Evolutionary conservation across 495 filamentous ascomycete genomes (phyloP).

Genomic region (Podospora fimiseda): DNA sequence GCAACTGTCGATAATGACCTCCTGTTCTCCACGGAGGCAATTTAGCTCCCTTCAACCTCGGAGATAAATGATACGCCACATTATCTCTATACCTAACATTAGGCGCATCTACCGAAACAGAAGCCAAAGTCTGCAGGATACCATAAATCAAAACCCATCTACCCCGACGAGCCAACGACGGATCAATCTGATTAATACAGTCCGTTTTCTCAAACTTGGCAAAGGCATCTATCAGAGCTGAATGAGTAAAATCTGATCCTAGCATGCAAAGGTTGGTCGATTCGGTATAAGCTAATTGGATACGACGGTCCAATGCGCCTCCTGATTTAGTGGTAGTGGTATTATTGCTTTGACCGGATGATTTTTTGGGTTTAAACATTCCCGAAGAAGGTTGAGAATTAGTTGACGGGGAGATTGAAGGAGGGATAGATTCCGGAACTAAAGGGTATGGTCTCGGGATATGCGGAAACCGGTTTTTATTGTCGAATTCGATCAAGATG

Average conservation of each 20-base stretch:
- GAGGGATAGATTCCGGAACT: conserved; percentile 47
- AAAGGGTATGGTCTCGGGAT: conserved; percentile 67
- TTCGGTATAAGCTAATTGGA: conserved; percentile 58
- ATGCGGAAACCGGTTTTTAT: conserved; percentile 54
- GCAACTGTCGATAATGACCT: conserved; percentile 9
- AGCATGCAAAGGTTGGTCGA: conserved; percentile 62
- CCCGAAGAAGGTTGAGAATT: background rate
- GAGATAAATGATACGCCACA: conserved; percentile 59
- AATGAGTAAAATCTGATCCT: conserved; percentile 46
- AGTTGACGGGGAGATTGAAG: conserved; percentile 14
- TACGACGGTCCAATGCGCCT: conserved; percentile 37
- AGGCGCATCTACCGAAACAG: conserved; percentile 59
- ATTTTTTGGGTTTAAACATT: conserved; percentile 21
- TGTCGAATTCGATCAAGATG: conserved; percentile 62
- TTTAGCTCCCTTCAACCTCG: conserved; percentile 47
- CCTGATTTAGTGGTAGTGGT: conserved; percentile 4
- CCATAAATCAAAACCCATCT: conserved; percentile 72
- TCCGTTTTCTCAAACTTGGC: conserved; percentile 58
- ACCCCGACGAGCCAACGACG: conserved; percentile 54
- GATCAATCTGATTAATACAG: conserved; percentile 42
- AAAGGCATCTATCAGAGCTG: conserved; percentile 56
- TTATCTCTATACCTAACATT: conserved; percentile 52
- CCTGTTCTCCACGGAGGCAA: conserved; percentile 54
- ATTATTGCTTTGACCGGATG: conserved; percentile 26
- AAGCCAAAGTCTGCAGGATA: conserved; percentile 61